Evolutionary conservation across 768 basidiomycete genomes (phyloP).

Genomic region (Tulasnella sp.): DNA sequence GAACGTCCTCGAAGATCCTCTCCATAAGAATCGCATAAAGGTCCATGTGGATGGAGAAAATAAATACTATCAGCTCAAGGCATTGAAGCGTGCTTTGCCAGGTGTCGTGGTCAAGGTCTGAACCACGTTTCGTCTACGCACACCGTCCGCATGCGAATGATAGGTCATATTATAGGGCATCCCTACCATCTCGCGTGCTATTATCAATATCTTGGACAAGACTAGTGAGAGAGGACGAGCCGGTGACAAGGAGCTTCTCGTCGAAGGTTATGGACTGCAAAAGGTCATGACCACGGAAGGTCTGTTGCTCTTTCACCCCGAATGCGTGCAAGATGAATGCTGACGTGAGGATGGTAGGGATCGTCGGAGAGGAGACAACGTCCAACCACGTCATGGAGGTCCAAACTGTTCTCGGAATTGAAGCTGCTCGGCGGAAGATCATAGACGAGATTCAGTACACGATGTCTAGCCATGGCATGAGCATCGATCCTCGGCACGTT

Average conservation of each 20-base stretch:
- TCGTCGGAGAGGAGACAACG: conserved; percentile 85
- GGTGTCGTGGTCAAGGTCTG: conserved; percentile 85
- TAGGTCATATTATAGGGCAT: conserved; percentile 58
- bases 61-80: conserved; percentile 55
- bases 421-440: conserved; percentile 90
- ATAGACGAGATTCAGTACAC: conserved; percentile 97
- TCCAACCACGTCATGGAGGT: conserved; percentile 98
- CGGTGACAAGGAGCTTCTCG: conserved; percentile 85
- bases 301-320: conserved; percentile 36
- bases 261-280: conserved; percentile 95
- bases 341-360: conserved; percentile 53
- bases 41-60: conserved; percentile 42
- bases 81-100: conserved; percentile 77
- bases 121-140: background rate
- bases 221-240: conserved; percentile 74
- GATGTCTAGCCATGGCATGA: conserved; percentile 97
- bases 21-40: conserved; percentile 40
- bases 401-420: conserved; percentile 92
- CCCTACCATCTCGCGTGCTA: conserved; percentile 79
- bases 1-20: conserved; percentile 25
- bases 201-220: conserved; percentile 94
- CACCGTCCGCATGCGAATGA: background rate
- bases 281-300: conserved; percentile 98
- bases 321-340: background rate
- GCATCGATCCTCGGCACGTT: conserved; percentile 96